A percentile compares a stretch with the other conserved stretches of the same genome.
Evolutionary conservation across 2,329 filamentous ascomycete genomes (phyloP).

Genomic region (Pochonia chlamydosporia): DNA sequence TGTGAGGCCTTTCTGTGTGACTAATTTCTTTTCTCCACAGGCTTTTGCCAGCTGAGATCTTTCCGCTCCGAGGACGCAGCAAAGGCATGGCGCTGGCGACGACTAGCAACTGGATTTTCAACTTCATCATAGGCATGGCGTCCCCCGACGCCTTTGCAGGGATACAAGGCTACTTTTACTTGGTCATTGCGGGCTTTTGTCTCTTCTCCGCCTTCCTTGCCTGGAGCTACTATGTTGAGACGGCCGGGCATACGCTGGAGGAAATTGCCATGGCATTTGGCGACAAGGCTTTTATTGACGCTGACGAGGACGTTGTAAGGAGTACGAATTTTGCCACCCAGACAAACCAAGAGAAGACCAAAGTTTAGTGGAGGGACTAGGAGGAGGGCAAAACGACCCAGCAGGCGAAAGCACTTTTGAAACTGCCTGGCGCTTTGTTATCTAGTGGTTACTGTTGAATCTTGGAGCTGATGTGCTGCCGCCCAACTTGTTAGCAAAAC

Average conservation of each 20-base stretch:
- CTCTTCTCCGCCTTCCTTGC: slow-evolving; percentile 24
- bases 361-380: too few relatives aligned
- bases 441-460: too few relatives aligned
- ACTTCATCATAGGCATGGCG: slow-evolving; percentile 26
- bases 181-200: slow-evolving; percentile 35
- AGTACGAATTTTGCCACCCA: neutral
- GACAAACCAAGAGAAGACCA: neutral
- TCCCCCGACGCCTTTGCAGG: slow-evolving; percentile 34
- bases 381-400: too few relatives aligned
- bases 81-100: slow-evolving; percentile 34
- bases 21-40: too few relatives aligned
- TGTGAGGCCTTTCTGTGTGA: too few relatives aligned
- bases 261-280: slow-evolving; percentile 36
- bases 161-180: slow-evolving; percentile 35
- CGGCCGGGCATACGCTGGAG: slow-evolving; percentile 28
- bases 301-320: slow-evolving; percentile 8
- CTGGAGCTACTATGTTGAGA: slow-evolving; percentile 36
- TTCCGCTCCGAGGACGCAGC: slow-evolving; percentile 29
- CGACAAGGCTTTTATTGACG: slow-evolving; percentile 28
- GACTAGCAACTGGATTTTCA: slow-evolving; percentile 30
- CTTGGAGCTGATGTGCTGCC: too few relatives aligned
- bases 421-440: too few relatives aligned
- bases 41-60: slow-evolving; percentile 24
- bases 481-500: too few relatives aligned
- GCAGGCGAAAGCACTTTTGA: too few relatives aligned